These are phyloP conservation scores for Solanum neorickii DNA, from an alignment of 257 asterid genomes.

Conservation along the genomic window DNA sequence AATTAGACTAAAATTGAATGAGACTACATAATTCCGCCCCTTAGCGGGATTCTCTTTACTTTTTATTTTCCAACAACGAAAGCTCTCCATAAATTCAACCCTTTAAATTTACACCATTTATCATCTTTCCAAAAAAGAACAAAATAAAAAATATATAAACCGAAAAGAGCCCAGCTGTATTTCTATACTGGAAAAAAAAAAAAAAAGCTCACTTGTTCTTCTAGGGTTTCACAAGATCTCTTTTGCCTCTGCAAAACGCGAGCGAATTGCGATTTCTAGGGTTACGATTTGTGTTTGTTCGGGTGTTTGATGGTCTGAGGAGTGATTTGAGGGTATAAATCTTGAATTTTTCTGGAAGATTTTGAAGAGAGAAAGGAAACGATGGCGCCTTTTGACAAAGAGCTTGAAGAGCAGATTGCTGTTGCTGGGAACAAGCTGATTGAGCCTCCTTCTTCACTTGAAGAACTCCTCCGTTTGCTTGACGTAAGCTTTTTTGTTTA, in stretches of 20 bases:
- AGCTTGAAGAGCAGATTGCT: constrained; percentile 45
- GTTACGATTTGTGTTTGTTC: not conserved
- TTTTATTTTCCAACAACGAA: not conserved
- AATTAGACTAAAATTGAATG: not conserved
- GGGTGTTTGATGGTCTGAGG: not conserved
- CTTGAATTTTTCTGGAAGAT: not conserved
- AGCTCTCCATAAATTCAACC: not conserved
- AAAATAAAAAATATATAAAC: not conserved
- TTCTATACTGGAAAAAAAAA: not conserved
- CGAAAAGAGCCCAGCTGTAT: not conserved
- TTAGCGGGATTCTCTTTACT: not conserved
- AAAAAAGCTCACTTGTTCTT: not conserved
- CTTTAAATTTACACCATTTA: not conserved
- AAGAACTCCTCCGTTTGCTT: constrained; percentile 60
- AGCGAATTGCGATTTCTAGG: not conserved
- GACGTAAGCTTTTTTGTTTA: constrained; percentile 43
- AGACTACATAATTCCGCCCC: not conserved
- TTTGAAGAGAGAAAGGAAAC: not conserved
- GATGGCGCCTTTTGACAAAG: constrained; percentile 14
- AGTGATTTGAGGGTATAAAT: not conserved
- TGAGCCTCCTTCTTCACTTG: constrained; percentile 45
- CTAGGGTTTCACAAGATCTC: not conserved
- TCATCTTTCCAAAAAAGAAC: not conserved
- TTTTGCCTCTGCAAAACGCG: not conserved
- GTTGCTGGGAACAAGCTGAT: constrained; percentile 65